A percentile compares a stretch with the other conserved stretches of the same genome.
Evolutionary conservation across 1,139 yeast species (phyloP).

Genomic region (Kodamaea sp.): DNA sequence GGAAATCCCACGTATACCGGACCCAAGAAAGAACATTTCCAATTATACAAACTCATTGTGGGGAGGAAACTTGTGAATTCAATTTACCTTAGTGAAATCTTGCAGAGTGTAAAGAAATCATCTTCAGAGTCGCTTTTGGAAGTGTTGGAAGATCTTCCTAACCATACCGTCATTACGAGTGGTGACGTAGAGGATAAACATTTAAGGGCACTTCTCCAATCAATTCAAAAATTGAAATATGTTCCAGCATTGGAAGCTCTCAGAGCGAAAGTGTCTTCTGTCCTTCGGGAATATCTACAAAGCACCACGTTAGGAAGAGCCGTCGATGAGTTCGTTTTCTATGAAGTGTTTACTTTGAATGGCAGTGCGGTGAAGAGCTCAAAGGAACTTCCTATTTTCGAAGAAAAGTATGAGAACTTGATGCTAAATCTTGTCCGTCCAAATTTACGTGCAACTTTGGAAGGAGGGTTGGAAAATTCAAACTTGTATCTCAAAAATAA

Average conservation of each 20-base stretch:
- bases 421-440: constrained; percentile 45
- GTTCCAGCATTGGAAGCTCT: neutral
- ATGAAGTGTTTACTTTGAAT: constrained; percentile 40
- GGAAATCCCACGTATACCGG: constrained; percentile 1
- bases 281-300: constrained; percentile 14
- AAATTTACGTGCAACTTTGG: constrained; percentile 33
- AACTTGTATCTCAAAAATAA: constrained; percentile 28
- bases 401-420: constrained; percentile 42
- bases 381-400: constrained; percentile 19
- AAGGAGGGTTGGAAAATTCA: constrained; percentile 33
- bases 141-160: neutral
- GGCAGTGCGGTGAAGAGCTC: constrained; percentile 26
- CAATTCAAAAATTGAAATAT: constrained; percentile 1
- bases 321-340: constrained; percentile 31
- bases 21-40: constrained; percentile 24
- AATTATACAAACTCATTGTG: constrained; percentile 33
- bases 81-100: constrained; percentile 12
- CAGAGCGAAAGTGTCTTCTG: neutral
- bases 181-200: neutral
- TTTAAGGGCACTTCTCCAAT: neutral
- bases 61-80: constrained; percentile 18
- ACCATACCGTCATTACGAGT: neutral
- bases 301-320: constrained; percentile 22
- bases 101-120: neutral
- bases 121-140: neutral